Conservation (phyloP, 192 early-diverging fungal species). For the Bifiguratus adelaidae region DNA sequence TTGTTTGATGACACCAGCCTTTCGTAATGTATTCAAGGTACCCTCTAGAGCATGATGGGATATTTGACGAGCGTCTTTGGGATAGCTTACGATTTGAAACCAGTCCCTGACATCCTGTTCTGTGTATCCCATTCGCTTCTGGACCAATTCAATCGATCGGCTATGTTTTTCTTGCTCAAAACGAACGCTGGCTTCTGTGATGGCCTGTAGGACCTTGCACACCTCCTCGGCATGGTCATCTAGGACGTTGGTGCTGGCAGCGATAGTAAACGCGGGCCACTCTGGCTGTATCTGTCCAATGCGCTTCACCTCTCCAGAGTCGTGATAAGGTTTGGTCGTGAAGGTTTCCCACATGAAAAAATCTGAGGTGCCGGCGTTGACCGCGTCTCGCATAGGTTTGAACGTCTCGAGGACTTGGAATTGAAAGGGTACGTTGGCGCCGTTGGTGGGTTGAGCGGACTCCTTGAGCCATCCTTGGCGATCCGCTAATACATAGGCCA, state of each 20-base stretch:
- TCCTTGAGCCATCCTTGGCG: conserved; percentile 49
- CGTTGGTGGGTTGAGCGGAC: conserved; percentile 1
- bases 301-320: conserved; percentile 49
- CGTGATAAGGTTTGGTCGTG: conserved; percentile 84
- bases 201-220: conserved; percentile 19
- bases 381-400: conserved; percentile 54
- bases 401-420: conserved; percentile 72
- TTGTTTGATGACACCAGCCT: conserved; percentile 42
- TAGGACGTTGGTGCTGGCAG: conserved; percentile 37
- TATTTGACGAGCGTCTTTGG: conserved; percentile 25
- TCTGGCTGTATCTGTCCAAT: conserved; percentile 75
- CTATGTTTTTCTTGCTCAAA: conserved; percentile 34
- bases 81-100: conserved; percentile 52
- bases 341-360: conserved; percentile 88
- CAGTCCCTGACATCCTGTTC: conserved; percentile 49
- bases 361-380: conserved; percentile 49
- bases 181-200: conserved; percentile 22
- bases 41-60: conserved; percentile 26
- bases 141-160: conserved; percentile 32
- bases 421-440: conserved; percentile 31
- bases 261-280: conserved; percentile 85
- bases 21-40: conserved; percentile 34
- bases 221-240: conserved; percentile 7
- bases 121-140: conserved; percentile 35
- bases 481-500: conserved; percentile 53